These are phyloP conservation scores for Tulasnella sp. DNA, from an alignment of 768 basidiomycete species.

Conservation along the genomic window DNA sequence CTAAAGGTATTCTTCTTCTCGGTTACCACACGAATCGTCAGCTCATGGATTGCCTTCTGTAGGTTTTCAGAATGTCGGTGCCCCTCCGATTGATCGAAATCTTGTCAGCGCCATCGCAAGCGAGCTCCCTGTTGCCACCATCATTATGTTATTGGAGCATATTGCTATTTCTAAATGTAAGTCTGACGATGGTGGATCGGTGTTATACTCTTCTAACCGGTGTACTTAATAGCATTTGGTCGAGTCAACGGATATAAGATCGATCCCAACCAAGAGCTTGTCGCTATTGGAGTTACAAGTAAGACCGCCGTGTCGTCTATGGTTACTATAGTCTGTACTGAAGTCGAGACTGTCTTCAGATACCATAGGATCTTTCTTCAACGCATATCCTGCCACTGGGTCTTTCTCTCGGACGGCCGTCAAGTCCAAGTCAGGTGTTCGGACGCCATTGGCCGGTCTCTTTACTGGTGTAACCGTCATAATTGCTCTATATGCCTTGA, in stretches of 20 bases:
- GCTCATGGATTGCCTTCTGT: not conserved
- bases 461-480: constrained; percentile 79
- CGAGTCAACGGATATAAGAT: constrained; percentile 88
- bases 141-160: constrained; percentile 87
- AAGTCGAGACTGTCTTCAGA: constrained; percentile 25
- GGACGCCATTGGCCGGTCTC: constrained; percentile 85
- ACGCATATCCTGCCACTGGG: constrained; percentile 91
- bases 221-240: constrained; percentile 60
- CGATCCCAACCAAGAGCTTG: constrained; percentile 47
- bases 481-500: constrained; percentile 89
- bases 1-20: constrained; percentile 41
- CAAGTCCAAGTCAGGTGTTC: constrained; percentile 93
- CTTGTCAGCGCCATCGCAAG: constrained; percentile 60
- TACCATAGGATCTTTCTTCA: constrained; percentile 79
- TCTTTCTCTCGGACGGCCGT: constrained; percentile 98
- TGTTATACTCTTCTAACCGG: not conserved
- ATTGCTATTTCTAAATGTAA: constrained; percentile 92
- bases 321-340: not conserved
- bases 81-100: constrained; percentile 35
- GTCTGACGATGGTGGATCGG: constrained; percentile 22
- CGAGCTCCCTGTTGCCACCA: constrained; percentile 74
- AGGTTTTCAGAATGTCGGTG: constrained; percentile 35
- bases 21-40: not conserved
- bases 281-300: constrained; percentile 92
- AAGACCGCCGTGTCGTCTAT: not conserved